A percentile compares a stretch with the other conserved stretches of the same genome.
Conservation (phyloP, 345 rosid species). For the Brassica napus region Da-Ae NC_063437.1:15852001-15852500, state of each 20-base stretch:
- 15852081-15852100: conserved; percentile 67
- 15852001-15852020: conserved; percentile 43
- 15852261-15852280: conserved; percentile 58
- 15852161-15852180: conserved; percentile 73
- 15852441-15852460: conserved; percentile 53
- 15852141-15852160: conserved; percentile 63
- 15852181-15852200: conserved; percentile 67
- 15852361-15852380: conserved; percentile 65
- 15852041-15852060: conserved; percentile 24
- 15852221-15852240: conserved; percentile 62
- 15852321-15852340: conserved; percentile 59
- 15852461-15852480: conserved; percentile 75
- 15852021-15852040: conserved; percentile 34
- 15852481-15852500: conserved; percentile 48
- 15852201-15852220: conserved; percentile 56
- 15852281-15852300: conserved; percentile 49
- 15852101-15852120: conserved; percentile 82
- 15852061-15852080: conserved; percentile 86
- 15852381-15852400: conserved; percentile 63
- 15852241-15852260: conserved; percentile 64
- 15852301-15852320: conserved; percentile 54
- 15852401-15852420: conserved; percentile 53
- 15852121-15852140: conserved; percentile 74
- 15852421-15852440: conserved; percentile 49
- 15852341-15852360: conserved; percentile 81